Conservation (phyloP, 495 filamentous ascomycete genomes). For the Tuber calosporum region DNA sequence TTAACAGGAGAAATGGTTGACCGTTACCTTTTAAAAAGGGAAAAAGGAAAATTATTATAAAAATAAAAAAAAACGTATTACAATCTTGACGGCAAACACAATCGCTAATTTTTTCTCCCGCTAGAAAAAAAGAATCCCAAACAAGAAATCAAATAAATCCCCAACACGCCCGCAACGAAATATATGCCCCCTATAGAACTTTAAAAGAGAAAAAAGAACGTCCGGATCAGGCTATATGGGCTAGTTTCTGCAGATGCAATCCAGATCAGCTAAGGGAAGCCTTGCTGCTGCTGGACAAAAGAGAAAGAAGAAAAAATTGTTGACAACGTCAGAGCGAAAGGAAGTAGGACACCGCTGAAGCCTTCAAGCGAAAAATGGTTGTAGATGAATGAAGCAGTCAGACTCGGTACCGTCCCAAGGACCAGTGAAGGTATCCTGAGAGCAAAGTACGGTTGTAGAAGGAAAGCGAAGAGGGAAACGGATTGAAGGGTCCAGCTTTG, state of each 20-base stretch:
- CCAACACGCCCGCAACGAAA: neutral
- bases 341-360: neutral
- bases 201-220: neutral
- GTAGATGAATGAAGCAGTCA: conserved; percentile 1
- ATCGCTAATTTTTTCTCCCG: conserved; percentile 18
- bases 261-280: conserved; percentile 3
- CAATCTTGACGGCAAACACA: neutral
- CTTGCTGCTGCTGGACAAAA: neutral
- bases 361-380: neutral
- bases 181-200: neutral
- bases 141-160: conserved; percentile 17
- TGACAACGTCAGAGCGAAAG: conserved; percentile 1
- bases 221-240: neutral
- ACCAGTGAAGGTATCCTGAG: conserved; percentile 28
- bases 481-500: conserved; percentile 40
- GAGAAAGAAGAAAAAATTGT: neutral
- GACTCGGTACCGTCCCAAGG: conserved; percentile 38
- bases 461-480: conserved; percentile 34
- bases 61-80: conserved; percentile 6
- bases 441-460: conserved; percentile 25
- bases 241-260: neutral
- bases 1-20: neutral
- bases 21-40: neutral
- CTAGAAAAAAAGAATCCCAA: conserved; percentile 17
- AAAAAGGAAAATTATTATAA: conserved; percentile 7